These are phyloP conservation scores for Fonsecaea nubica DNA, from an alignment of 2,329 filamentous ascomycete species.

Conservation along the genomic window DNA sequence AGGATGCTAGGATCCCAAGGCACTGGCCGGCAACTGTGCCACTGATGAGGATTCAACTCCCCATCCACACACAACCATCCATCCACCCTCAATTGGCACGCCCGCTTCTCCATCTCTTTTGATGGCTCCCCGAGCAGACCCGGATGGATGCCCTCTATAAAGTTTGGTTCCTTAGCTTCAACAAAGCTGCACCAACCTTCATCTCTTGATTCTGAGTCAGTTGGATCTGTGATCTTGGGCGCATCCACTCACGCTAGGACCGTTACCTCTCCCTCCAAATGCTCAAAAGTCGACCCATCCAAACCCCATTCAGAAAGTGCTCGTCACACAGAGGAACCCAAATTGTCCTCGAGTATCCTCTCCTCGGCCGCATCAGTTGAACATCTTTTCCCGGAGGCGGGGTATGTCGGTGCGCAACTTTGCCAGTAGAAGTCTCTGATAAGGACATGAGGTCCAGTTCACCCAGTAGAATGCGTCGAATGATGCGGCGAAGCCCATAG, in stretches of 20 bases:
- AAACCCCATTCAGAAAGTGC: conserved; percentile 14
- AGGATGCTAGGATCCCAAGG: neutral
- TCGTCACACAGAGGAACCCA: neutral
- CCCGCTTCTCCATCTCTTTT: conserved; percentile 12
- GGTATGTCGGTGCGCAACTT: conserved; percentile 11
- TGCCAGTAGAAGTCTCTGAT: conserved; percentile 26
- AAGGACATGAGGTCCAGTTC: conserved; percentile 25
- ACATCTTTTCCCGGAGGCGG: conserved; percentile 14
- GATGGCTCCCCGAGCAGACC: conserved; percentile 7
- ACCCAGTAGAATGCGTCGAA: conserved; percentile 9
- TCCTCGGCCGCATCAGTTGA: conserved; percentile 5
- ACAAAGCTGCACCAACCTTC: conserved; percentile 15
- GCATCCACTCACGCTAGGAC: conserved; percentile 18
- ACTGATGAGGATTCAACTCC: conserved; percentile 22
- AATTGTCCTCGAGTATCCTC: neutral
- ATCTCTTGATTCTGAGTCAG: conserved; percentile 11
- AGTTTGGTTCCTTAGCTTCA: conserved; percentile 10
- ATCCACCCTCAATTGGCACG: conserved; percentile 4
- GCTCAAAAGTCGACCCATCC: conserved; percentile 15
- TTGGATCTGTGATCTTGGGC: neutral
- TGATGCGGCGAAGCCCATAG: conserved; percentile 2
- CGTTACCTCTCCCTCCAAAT: conserved; percentile 7
- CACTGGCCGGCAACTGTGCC: neutral
- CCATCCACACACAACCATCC: conserved; percentile 18
- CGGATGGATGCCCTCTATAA: conserved; percentile 9